phyloP scores from a whole-genome alignment of 176 grass and related monocot species.

The Triticum aestivum region IWGSC_CS_RefSeq_v2.1 NC_057803.1:540805158-540805657 shows the following conservation, averaged over 20 bases:
- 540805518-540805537: neutral
- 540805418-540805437: neutral
- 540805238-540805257: neutral
- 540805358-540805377: slow-evolving; percentile 25
- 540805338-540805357: slow-evolving; percentile 9
- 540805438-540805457: slow-evolving; percentile 12
- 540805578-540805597: neutral
- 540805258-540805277: neutral
- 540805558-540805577: neutral
- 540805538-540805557: neutral
- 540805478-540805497: neutral
- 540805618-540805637: neutral
- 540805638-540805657: neutral
- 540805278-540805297: slow-evolving; percentile 13
- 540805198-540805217: slow-evolving; percentile 21
- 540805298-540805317: slow-evolving; percentile 1
- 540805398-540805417: slow-evolving; percentile 3
- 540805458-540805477: neutral
- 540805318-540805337: slow-evolving; percentile 22
- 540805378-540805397: slow-evolving; percentile 9
- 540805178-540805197: slow-evolving; percentile 3
- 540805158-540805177: slow-evolving; percentile 20
- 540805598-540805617: neutral
- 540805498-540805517: neutral
- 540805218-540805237: slow-evolving; percentile 7